Base-by-base conservation (phyloP, 2,329 filamentous ascomycete genomes). In the Colletotrichum plurivorum region DNA sequence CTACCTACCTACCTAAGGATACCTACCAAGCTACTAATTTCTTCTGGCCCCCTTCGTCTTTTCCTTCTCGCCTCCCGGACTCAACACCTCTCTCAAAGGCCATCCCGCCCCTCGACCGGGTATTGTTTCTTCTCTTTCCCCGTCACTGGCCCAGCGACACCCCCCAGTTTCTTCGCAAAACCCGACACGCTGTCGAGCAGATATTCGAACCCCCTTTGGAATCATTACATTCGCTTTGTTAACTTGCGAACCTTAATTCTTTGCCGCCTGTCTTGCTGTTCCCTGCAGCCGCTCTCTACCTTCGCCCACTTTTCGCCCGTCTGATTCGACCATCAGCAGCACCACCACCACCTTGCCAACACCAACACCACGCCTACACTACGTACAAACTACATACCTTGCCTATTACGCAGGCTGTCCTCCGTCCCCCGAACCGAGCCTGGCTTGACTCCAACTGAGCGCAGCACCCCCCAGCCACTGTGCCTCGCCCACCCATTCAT, bases 71-170 rank as follows among this genome's bases (percentile, higher is more conserved):
- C 63, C 45, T 57, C 45, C 58, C 57, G 45, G 63, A 63, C 54
- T 67, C 63, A 46, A 67, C 69, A 69, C 65, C 68, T 67, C 61
- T 73, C 73, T 71, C 62, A 62, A 49, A 46, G 69, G 46, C 45
- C 45, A 60, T 7, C 57, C 27, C 18, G 43, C 46, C 64, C 52
- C 61, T 68, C 55, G 59, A 43, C 31, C 53, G 55, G 46, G 65
- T 41, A 39, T 69, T 60, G 49, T 62, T 69, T 43, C 52, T 69
- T 59, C 41, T 62, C 59, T 62, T 61, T 43, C 52, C n/a, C 43
- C 45, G 53, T 46, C 25, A 16, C 52, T 45, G 10, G 31, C 31
- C 31, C 31, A 36, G 31, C 4, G 31, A 36, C 10, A 25, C 22
- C 22, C 8, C 31, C 8, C 31, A 36, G 31, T 36, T 36, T 63